Base-by-base conservation (phyloP, 2,329 filamentous ascomycete genomes). In the Hypomyces perniciosus region DNA sequence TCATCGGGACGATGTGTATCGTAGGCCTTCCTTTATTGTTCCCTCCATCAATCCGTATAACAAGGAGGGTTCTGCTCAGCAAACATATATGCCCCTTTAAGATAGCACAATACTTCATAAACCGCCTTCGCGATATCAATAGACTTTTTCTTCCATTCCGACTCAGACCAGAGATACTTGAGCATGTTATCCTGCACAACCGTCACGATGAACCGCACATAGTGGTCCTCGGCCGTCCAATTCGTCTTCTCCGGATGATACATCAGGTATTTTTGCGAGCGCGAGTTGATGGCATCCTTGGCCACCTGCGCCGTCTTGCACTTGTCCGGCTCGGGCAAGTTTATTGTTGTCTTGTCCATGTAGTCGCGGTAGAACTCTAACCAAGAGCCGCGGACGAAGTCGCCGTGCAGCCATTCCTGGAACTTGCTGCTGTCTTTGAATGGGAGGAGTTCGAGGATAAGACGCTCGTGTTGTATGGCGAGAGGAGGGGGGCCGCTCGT, bases 371-470 rank as follows among this genome's bases (percentile, higher is more conserved):
- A 55, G 58, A 71, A 70, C 58, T 71, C 69, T 48, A 56, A n/a
- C 68, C 67, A 72, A 28, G 66, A 61, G 38, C 66, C 67, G 48
- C 61, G 60, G 12, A 71, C 60, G 37, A 60, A 61, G 37, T 55
- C 44, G 52, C 65, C 56, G 40, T 53, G 48, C 8, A 71, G 62
- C 69, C 68, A 72, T 28, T 62, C 63, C 38, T 63, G 64, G 56
- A 72, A 71, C 52, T 62, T 58, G 28, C 44, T 40, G 33, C 51
- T 42, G 43, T 66, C 63, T 42, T 65, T 64, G 61, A 71, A 67
- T 29, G 68, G 67, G 8, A 72, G 62, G 37, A 70, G 64, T 54
- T 71, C 68, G 54, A 71, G 59, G 46, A 71, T 61, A 33, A 72
- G 67, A 31, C 68, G 66, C 56, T 68, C 64, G 55, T 69, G 65